A percentile compares a stretch with the other conserved stretches of the same genome.
These are phyloP conservation scores for Suillus variegatus DNA, from an alignment of 768 basidiomycete species.

Conservation along the genomic window DNA sequence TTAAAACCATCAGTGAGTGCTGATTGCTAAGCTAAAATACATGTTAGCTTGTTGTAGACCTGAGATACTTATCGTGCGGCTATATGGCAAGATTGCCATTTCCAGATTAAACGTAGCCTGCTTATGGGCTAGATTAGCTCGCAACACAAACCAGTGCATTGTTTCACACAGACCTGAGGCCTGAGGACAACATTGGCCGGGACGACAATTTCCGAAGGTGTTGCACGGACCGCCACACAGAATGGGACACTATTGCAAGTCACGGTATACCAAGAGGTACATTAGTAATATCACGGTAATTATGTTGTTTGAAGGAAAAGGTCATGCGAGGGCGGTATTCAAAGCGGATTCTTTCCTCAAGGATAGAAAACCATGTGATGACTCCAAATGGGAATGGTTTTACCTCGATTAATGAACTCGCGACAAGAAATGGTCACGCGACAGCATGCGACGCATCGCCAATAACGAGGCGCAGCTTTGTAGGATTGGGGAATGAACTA, in stretches of 20 bases:
- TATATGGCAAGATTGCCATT: not conserved
- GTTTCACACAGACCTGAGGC: not conserved
- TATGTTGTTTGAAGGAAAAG: too few species aligned
- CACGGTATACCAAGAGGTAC: too few species aligned
- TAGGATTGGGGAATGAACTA: too few species aligned
- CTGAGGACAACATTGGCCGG: not conserved
- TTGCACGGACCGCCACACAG: not conserved
- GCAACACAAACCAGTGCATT: not conserved
- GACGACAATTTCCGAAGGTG: not conserved
- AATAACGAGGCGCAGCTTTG: not conserved
- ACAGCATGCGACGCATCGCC: not conserved
- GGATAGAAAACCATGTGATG: not conserved
- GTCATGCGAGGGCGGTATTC: too few species aligned
- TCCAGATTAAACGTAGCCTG: not conserved
- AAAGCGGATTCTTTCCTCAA: not conserved
- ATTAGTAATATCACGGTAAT: too few species aligned
- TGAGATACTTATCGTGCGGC: not conserved
- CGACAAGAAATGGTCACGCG: not conserved
- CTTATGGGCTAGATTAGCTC: not conserved
- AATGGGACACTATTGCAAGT: too few species aligned
- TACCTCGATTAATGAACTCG: not conserved
- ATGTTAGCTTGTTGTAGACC: not conserved
- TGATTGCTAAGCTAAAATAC: not conserved
- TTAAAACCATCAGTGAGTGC: not conserved
- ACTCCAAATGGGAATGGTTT: not conserved